Conservation (phyloP, 1,284 basidiomycete species). For the Cerrena zonata region DNA sequence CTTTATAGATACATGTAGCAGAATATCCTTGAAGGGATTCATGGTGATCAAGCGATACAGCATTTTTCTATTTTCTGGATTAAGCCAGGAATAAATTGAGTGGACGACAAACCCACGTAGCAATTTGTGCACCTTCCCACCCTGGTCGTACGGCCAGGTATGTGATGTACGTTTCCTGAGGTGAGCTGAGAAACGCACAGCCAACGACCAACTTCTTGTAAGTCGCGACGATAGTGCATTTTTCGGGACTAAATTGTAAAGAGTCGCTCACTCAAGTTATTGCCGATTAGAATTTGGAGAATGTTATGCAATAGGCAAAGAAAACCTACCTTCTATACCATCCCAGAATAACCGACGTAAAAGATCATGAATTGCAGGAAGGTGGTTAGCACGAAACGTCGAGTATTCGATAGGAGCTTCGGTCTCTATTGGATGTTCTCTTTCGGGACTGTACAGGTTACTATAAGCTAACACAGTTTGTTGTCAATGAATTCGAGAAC, state of each 20-base stretch:
- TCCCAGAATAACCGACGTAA: conserved; percentile 64
- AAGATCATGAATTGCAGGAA: conserved; percentile 65
- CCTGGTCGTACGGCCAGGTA: conserved; percentile 69
- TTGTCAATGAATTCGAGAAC: conserved; percentile 17
- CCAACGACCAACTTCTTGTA: conserved; percentile 70
- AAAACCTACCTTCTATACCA: conserved; percentile 58
- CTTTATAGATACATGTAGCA: conserved; percentile 72
- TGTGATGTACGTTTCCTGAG: conserved; percentile 72
- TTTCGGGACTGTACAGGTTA: conserved; percentile 44
- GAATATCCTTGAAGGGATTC: conserved; percentile 69
- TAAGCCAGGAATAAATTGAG: neutral
- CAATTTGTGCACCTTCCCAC: conserved; percentile 72
- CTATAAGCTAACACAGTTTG: neutral
- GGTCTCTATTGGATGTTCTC: conserved; percentile 36
- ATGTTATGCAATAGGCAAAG: neutral
- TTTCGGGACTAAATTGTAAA: conserved; percentile 59
- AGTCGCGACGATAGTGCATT: conserved; percentile 63
- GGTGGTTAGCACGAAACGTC: conserved; percentile 52
- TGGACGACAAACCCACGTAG: conserved; percentile 44
- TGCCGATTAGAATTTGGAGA: neutral
- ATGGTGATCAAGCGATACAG: conserved; percentile 64
- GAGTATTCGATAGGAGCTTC: conserved; percentile 57
- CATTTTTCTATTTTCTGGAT: conserved; percentile 50
- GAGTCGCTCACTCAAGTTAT: conserved; percentile 64
- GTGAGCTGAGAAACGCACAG: conserved; percentile 70